phyloP scores from a whole-genome alignment of 306 rosid species.

The Cucumis melo region DNA sequence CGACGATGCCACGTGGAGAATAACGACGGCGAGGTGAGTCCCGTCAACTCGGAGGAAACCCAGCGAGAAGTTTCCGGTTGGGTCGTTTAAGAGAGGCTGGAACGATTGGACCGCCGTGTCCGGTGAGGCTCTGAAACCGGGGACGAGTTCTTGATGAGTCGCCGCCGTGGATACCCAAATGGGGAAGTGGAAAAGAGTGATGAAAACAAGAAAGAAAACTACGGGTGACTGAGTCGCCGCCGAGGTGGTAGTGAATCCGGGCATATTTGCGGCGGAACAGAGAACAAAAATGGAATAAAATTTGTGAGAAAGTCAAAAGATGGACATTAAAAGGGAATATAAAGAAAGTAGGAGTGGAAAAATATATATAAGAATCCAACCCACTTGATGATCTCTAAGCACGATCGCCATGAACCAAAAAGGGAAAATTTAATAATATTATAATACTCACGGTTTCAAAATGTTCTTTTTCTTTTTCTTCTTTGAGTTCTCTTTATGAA shows the following conservation, averaged over 20 bases:
- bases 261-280: conserved; percentile 19
- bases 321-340: background rate
- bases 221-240: conserved; percentile 1
- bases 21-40: conserved; percentile 39
- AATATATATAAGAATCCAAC: background rate
- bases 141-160: conserved; percentile 17
- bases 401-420: conserved; percentile 2
- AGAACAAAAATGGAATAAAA: background rate
- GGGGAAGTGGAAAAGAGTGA: conserved; percentile 2
- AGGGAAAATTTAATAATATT: background rate
- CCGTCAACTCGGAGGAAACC: conserved; percentile 58
- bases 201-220: conserved; percentile 10
- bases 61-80: conserved; percentile 46
- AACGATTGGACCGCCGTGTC: conserved; percentile 32
- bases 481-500: no score
- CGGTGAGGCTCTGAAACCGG: conserved; percentile 43
- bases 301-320: background rate
- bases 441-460: background rate
- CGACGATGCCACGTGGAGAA: conserved; percentile 55
- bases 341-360: background rate
- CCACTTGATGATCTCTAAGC: background rate
- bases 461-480: no score
- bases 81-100: conserved; percentile 49
- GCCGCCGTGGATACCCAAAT: conserved; percentile 4
- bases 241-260: background rate